Base-by-base conservation (phyloP, 2,329 filamentous ascomycete genomes). In the Pseudohalonectria lignicola region DNA sequence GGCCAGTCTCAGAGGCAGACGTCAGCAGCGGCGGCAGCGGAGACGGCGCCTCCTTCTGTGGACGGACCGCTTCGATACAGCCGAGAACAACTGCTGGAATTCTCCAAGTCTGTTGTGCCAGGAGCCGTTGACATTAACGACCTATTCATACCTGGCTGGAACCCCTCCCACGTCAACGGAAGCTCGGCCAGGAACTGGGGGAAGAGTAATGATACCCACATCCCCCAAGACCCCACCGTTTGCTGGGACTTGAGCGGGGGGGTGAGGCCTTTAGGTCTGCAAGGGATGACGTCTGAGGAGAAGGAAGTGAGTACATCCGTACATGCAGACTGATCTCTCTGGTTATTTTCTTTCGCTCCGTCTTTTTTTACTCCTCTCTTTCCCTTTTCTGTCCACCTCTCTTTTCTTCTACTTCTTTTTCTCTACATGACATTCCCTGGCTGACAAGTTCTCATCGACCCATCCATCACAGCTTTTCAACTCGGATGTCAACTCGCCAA, bases 401-500 rank as follows among this genome's bases (percentile, higher is more conserved):
- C n/a, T n/a, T 42, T 34, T 20, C 41, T 33, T 37, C 31, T 18
- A 32, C 39, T 36, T 46, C 50, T 48, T 47, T 43, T 47, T 46
- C 40, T 48, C 19, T 31, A 9, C 18, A 15, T 31, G 19, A 31
- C 30, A 31, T 25, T 11, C 16, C n/a, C n/a, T n/a, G n/a, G n/a
- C n/a, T n/a, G n/a, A n/a, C n/a, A n/a, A n/a, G n/a, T n/a, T n/a
- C n/a, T n/a, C n/a, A n/a, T n/a, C n/a, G n/a, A n/a, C 16, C 13
- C 20, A 10, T 34, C 3, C 4, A 8, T 11, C 52, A 36, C 57
- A 94, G 82, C 66, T 83, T 45, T 95, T 95, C 60, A 63, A 77
- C 36, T 76, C 74, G 36, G 92, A 93, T 46, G 87, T 98, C 54
- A 98, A 96, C 59, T 95, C 92, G 26, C 83, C 87, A 25, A 67